Percentiles rank a stretch among this genome's conserved stretches.
Evolutionary conservation across 2,329 filamentous ascomycete genomes (phyloP).

Genomic region (Colletotrichum trifolii): DNA sequence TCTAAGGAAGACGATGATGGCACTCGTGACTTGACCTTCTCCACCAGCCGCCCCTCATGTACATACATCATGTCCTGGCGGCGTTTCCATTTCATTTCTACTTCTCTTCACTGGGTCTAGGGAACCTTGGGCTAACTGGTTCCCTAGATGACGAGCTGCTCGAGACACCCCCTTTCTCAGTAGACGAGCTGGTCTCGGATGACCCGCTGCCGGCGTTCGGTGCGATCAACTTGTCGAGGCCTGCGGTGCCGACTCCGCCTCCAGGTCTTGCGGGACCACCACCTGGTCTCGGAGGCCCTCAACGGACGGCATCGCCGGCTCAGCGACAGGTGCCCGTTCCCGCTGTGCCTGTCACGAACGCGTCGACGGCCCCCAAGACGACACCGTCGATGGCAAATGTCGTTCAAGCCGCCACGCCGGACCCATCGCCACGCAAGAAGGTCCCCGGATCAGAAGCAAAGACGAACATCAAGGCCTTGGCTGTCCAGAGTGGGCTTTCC

Average conservation of each 20-base stretch:
- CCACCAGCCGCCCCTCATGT: slow-evolving; percentile 45
- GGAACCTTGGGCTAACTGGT: slow-evolving; percentile 53
- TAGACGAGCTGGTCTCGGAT: slow-evolving; percentile 77
- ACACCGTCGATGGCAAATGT: slow-evolving; percentile 42
- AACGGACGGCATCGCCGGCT: slow-evolving; percentile 50
- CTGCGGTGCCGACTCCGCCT: slow-evolving; percentile 24
- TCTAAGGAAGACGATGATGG: slow-evolving; percentile 71
- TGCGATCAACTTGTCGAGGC: background rate
- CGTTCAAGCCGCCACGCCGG: slow-evolving; percentile 43
- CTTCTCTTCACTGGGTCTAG: slow-evolving; percentile 1
- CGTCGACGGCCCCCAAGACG: slow-evolving; percentile 20
- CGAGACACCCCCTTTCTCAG: slow-evolving; percentile 70
- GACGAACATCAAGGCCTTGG: slow-evolving; percentile 57
- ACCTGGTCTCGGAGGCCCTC: slow-evolving; percentile 56
- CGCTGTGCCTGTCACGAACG: slow-evolving; percentile 29
- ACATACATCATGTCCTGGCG: slow-evolving; percentile 50
- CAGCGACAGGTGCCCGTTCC: slow-evolving; percentile 35
- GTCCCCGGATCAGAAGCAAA: slow-evolving; percentile 49
- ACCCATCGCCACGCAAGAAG: slow-evolving; percentile 47
- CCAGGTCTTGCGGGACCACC: slow-evolving; percentile 42
- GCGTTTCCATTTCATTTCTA: slow-evolving; percentile 39
- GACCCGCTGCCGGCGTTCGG: slow-evolving; percentile 44
- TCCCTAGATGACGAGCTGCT: slow-evolving; percentile 72
- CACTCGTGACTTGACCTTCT: slow-evolving; percentile 63
- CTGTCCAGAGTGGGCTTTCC: slow-evolving; percentile 58